A percentile compares a stretch with the other conserved stretches of the same genome.
These are phyloP conservation scores for Apiospora pterosperma DNA, from an alignment of 2,329 filamentous ascomycete genomes.

Conservation along the genomic window DNA sequence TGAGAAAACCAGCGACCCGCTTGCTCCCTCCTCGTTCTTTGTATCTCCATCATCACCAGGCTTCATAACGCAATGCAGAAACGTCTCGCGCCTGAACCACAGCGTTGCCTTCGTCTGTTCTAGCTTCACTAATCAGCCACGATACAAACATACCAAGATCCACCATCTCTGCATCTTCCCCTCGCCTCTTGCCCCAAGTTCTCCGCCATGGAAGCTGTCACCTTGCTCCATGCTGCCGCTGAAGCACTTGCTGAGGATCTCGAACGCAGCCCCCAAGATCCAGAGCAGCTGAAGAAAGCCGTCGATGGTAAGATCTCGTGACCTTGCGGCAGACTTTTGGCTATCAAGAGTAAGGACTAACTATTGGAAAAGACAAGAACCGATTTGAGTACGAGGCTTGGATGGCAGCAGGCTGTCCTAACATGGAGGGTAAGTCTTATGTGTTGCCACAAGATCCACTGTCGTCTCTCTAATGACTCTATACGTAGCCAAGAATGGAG, in stretches of 20 bases:
- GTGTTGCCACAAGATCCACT: background rate
- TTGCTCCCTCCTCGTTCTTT: background rate
- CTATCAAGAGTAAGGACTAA: background rate
- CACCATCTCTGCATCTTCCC: background rate
- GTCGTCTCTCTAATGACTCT: background rate
- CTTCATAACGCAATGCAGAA: background rate
- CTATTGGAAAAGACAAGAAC: background rate
- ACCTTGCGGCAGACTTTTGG: background rate
- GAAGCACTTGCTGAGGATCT: background rate
- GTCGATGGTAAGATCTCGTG: background rate
- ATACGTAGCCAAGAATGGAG: background rate
- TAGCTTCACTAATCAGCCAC: background rate
- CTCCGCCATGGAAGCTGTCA: background rate
- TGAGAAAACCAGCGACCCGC: background rate
- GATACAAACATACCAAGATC: background rate
- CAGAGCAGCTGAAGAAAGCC: background rate
- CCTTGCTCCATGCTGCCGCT: background rate
- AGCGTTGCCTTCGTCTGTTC: background rate
- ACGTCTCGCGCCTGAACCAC: background rate
- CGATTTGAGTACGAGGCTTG: background rate
- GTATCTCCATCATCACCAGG: background rate
- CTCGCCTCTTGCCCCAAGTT: background rate
- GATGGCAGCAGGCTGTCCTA: background rate
- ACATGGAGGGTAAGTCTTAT: background rate
- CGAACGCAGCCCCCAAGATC: background rate